Base-by-base conservation (phyloP, 202 grass and related monocot genomes). In the Carex arenaria region DNA sequence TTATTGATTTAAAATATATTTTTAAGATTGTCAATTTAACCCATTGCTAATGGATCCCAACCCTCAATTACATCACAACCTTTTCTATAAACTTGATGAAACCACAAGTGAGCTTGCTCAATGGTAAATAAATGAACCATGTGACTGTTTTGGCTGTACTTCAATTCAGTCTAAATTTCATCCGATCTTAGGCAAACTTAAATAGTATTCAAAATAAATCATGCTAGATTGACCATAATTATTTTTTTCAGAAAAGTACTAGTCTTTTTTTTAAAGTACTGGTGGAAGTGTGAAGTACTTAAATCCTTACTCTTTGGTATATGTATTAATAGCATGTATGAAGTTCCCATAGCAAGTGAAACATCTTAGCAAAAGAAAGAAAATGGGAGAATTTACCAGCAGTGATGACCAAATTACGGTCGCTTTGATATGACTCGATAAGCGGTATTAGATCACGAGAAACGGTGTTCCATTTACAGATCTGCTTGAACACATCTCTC, bases 391-490 rank as follows among this genome's bases (percentile, higher is more conserved):
- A 80, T 72, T 61, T 89, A 95, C 95, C 91, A 22, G 93, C 80
- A 72, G 80, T 90, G 74, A 98, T 92, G 28, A 93, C 88, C 63
- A 93, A 85, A 87, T 92, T 95, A 80, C 88, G 89, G 31, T 98
- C 93, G 2, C 19, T 78, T 87, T 98, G 93, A 75, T 93, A 90
- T 61, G 91, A 88, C 79, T 98, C 96, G 20, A 98, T 92, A 55
- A 98, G 91, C 78, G 93, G 96, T 51, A 98, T 90, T 77, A 98
- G 73, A 90, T 98, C 89, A 30, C 77, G 87, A 18, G 93, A 98
- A 23, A 92, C 91, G 20, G 89, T 93, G 38, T 92, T 98, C 95
- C 95, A 98, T 84, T 93, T 98, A 86, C 95, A 95, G 14, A 98
- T 92, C 91, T 95, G 95, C 82, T 93, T 95, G 91, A 98, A 98